Evolutionary conservation across 164 flowering plant species (phyloP), one percentile per base, ranked within the genome.

Genomic region (Vitis labrusca): DNA sequence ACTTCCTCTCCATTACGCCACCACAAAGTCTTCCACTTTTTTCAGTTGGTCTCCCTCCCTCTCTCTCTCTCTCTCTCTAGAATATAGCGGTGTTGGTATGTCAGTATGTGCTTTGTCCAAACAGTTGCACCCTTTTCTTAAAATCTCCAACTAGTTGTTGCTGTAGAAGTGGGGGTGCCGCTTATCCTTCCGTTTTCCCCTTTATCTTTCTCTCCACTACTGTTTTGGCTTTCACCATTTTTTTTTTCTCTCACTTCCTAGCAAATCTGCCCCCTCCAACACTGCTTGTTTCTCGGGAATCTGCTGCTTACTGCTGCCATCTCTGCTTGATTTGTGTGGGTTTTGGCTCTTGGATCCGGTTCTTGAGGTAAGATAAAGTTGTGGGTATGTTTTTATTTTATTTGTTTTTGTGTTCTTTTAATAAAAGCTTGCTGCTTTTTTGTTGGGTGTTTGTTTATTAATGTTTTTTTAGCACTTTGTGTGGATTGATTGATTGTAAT

Each of bases 301-400:
- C 50, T 9, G 59, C 29, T 50, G 19, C 2, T 56, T 56, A 37
- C 44, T 37, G 44, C 44, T 37, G 44, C 44, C 52, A 8, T 29
- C 17, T 37, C 30, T 16, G 16, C 54, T 59, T 14, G 30, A 14
- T 66, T 52, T 54, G 60, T n/a, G 5, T 9, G 55, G 16, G 16
- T 47, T 71, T 61, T 71, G 44, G 44, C 44, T 55, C 74, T 59
- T 71, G 65, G 75, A 72, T 72, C 75, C 59, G 51, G 17, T 51
- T 65, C 53, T 50, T 72, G 17, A 17, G 75, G 70, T 60, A 50
- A 50, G 62, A 70, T 47, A 63, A 70, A 52, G 53, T 30, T 56
- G 13, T 9, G 19, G 32, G 44, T 61, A 32, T 27, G 12, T 48
- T 58, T 23, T 50, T 14, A 59, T 69, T 17, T 3, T 50, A 30